A percentile compares a stretch with the other conserved stretches of the same genome.
These are phyloP conservation scores for Tolypocladium paradoxum DNA, from an alignment of 2,329 filamentous ascomycete species.

Conservation along the genomic window DNA sequence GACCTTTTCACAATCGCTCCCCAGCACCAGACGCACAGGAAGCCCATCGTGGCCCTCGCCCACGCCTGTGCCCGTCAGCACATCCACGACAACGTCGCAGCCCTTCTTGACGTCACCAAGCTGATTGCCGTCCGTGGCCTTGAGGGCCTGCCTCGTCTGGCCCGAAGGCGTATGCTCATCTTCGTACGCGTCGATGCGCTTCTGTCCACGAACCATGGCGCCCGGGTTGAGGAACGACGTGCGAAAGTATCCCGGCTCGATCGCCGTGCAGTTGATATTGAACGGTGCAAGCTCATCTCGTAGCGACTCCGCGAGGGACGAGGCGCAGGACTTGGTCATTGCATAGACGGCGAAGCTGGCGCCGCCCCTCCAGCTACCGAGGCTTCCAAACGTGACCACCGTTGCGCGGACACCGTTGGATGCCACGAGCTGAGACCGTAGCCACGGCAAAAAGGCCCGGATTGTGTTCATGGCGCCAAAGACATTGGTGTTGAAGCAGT, in stretches of 20 bases:
- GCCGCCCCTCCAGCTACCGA: slow-evolving; percentile 31
- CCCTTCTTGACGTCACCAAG: slow-evolving; percentile 46
- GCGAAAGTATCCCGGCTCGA: slow-evolving; percentile 44
- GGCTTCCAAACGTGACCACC: slow-evolving; percentile 35
- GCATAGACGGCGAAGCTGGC: slow-evolving; percentile 28
- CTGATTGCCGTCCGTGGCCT: slow-evolving; percentile 33
- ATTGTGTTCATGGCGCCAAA: slow-evolving; percentile 39
- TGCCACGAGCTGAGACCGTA: slow-evolving; percentile 26
- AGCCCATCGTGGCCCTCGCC: slow-evolving; percentile 36
- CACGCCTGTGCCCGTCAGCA: slow-evolving; percentile 38
- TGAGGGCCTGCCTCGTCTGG: slow-evolving; percentile 16
- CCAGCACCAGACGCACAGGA: slow-evolving; percentile 43
- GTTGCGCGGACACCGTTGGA: slow-evolving; percentile 12
- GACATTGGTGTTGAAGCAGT: slow-evolving; percentile 40
- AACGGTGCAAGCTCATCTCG: slow-evolving; percentile 33
- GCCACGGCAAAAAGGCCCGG: slow-evolving; percentile 34
- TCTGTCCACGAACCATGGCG: slow-evolving; percentile 12
- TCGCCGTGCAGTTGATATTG: slow-evolving; percentile 26
- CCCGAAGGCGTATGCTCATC: slow-evolving; percentile 19
- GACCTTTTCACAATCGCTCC: slow-evolving; percentile 33
- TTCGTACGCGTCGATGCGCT: slow-evolving; percentile 21
- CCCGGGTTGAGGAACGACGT: slow-evolving; percentile 34
- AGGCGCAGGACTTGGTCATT: slow-evolving; percentile 35
- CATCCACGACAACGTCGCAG: slow-evolving; percentile 39
- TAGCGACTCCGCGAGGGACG: slow-evolving; percentile 33